phyloP scores from a whole-genome alignment of 371 early-diverging fungal species.

The Lichtheimia ramosa region DNA sequence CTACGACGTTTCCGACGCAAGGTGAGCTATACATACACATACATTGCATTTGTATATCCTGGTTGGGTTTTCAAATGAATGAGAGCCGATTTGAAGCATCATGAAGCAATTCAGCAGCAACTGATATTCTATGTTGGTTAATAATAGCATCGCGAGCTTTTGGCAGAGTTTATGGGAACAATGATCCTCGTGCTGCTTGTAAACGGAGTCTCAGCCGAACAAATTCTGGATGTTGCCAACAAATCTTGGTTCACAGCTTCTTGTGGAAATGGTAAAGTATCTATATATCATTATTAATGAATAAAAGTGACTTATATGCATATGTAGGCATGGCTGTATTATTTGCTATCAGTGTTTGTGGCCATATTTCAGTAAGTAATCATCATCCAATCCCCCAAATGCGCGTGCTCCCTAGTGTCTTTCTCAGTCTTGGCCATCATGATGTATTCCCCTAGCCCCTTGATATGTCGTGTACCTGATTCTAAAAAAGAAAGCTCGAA shows the following conservation, averaged over 20 bases:
- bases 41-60: neutral
- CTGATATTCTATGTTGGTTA: neutral
- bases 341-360: constrained; percentile 62
- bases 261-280: constrained; percentile 34
- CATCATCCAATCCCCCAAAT: neutral
- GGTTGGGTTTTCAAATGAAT: too few species aligned
- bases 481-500: too few species aligned
- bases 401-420: too few species aligned
- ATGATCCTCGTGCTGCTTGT: constrained; percentile 69
- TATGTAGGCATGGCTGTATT: constrained; percentile 37
- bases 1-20: constrained; percentile 6
- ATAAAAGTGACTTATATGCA: neutral
- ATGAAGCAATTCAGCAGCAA: neutral
- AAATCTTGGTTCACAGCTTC: constrained; percentile 43
- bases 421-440: too few species aligned
- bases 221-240: constrained; percentile 22
- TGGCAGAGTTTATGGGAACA: constrained; percentile 86
- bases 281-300: neutral
- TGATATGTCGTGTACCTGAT: too few species aligned
- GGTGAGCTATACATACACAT: neutral
- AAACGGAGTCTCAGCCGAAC: constrained; percentile 65
- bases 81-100: neutral
- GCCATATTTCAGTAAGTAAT: constrained; percentile 73
- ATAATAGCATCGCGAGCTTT: constrained; percentile 57
- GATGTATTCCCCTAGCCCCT: too few species aligned